Evolutionary conservation across 495 filamentous ascomycete genomes (phyloP), one percentile per base, ranked within the genome.

Genomic region (Penicillium paxilli): DNA sequence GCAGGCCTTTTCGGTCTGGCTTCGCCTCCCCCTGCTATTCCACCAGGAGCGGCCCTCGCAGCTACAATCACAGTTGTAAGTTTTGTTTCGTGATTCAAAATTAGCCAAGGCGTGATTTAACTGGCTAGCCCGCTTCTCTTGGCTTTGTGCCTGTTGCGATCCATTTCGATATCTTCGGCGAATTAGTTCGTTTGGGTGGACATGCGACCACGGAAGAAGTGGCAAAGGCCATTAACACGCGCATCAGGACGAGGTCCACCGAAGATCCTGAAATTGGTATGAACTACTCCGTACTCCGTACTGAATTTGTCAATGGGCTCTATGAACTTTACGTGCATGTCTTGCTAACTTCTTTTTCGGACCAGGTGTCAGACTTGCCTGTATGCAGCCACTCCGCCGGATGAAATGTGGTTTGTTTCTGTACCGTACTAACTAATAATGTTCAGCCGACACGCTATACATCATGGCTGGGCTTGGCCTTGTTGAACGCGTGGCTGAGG

Each of bases 81-180:
- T 60, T 10, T 41, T 17, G 1, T 32, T 26, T 12, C 20, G 5
- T n/a, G n/a, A 23, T 23, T 47, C 37, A 33, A 45, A 47, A 23
- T 35, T 22, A 17, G 12, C 20, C 17, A 2, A 38, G 35, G 16
- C 14, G 14, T 2, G 8, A 19, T 42, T 20, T 42, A 21, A 42
- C 40, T 42, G 20, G 20, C n/a, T 46, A 71, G 68, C 52, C 68
- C 5, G 68, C 69, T 16, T 60, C 69, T 0, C 45, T 73, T 23
- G 67, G 72, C 0, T 73, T 75, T 44, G 60, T 74, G 1, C 72
- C 72, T 1, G 70, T 74, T 10, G 67, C 72, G 0, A 52, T 70
- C 24, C 63, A 70, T 45, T 73, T 75, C 56, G 40, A 66, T 37
- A 51, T 75, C 7, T 75, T 73, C 32, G 48, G 55, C 9, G 57